These are phyloP conservation scores for Cercospora zeina DNA, from an alignment of 2,329 filamentous ascomycete genomes.

Conservation along the genomic window DNA sequence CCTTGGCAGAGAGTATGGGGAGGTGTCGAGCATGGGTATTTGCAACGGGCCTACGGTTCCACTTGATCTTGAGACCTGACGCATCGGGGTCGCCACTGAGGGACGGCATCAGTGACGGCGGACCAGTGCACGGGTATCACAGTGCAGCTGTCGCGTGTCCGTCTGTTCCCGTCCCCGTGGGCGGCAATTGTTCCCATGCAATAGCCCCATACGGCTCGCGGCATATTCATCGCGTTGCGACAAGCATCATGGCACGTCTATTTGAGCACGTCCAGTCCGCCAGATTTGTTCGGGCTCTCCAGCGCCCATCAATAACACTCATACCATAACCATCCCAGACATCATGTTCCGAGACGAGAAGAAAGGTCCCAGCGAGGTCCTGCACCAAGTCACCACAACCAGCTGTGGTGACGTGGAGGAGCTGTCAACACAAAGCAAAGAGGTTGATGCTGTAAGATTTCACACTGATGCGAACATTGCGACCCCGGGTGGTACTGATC, in stretches of 20 bases:
- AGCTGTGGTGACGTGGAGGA: constrained; percentile 27
- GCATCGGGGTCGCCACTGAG: constrained; percentile 1
- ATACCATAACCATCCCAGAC: neutral
- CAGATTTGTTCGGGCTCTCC: constrained; percentile 13
- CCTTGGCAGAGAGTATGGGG: constrained; percentile 9
- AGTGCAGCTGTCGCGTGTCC: constrained; percentile 3
- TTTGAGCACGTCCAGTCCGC: constrained; percentile 18
- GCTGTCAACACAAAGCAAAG: constrained; percentile 15
- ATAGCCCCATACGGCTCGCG: constrained; percentile 18
- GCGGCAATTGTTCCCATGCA: constrained; percentile 24
- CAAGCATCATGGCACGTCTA: constrained; percentile 3
- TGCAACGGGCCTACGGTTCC: constrained; percentile 6
- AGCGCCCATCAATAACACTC: constrained; percentile 17
- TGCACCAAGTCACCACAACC: constrained; percentile 23
- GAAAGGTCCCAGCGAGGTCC: constrained; percentile 24
- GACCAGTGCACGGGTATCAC: constrained; percentile 8
- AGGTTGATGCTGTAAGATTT: constrained; percentile 18
- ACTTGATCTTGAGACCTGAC: constrained; percentile 17
- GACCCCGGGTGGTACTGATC: neutral
- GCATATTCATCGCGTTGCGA: neutral
- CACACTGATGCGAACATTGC: neutral
- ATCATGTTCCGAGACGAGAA: constrained; percentile 24
- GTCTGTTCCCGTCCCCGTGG: constrained; percentile 24
- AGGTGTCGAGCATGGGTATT: neutral
- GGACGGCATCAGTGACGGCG: constrained; percentile 15